Percentiles rank a stretch among this genome's conserved stretches.
These are phyloP conservation scores for Epichloe baconii DNA, from an alignment of 2,329 filamentous ascomycete species.

Conservation along the genomic window DNA sequence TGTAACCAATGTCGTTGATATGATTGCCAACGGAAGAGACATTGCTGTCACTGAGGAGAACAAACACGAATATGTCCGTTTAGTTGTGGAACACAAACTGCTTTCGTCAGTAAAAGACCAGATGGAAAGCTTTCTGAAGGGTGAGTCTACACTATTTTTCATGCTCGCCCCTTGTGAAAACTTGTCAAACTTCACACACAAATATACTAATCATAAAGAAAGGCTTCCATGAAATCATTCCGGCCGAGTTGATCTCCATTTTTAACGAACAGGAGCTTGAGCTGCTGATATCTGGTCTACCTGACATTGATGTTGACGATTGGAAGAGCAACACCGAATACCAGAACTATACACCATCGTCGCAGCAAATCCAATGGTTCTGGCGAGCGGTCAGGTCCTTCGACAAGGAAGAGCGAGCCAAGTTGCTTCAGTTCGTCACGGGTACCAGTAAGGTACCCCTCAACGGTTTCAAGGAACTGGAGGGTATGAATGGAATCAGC, in stretches of 20 bases:
- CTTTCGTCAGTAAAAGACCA: conserved; percentile 87
- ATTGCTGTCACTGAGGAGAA: conserved; percentile 94
- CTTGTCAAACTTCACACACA: background rate
- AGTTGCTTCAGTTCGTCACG: conserved; percentile 94
- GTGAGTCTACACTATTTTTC: conserved; percentile 27
- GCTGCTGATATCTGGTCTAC: conserved; percentile 87
- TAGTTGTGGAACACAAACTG: conserved; percentile 88
- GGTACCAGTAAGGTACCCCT: conserved; percentile 96
- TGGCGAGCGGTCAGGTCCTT: conserved; percentile 96
- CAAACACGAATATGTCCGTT: conserved; percentile 92
- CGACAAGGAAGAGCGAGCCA: conserved; percentile 96
- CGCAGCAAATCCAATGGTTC: conserved; percentile 98
- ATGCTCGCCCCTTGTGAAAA: background rate
- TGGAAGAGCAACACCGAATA: conserved; percentile 99
- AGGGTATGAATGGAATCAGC: conserved; percentile 97
- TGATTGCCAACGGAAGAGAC: conserved; percentile 77
- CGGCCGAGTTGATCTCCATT: conserved; percentile 84
- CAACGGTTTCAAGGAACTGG: conserved; percentile 96
- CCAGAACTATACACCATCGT: conserved; percentile 90
- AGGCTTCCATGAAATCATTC: conserved; percentile 98
- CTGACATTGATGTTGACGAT: conserved; percentile 95
- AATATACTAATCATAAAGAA: conserved; percentile 4
- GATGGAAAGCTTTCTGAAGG: conserved; percentile 82
- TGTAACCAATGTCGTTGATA: conserved; percentile 73
- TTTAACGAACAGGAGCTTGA: conserved; percentile 99